Percentiles rank a stretch among this genome's conserved stretches.
Evolutionary conservation across 2,329 filamentous ascomycete genomes (phyloP).

Genomic region (Lasiodiplodia sp.): DNA sequence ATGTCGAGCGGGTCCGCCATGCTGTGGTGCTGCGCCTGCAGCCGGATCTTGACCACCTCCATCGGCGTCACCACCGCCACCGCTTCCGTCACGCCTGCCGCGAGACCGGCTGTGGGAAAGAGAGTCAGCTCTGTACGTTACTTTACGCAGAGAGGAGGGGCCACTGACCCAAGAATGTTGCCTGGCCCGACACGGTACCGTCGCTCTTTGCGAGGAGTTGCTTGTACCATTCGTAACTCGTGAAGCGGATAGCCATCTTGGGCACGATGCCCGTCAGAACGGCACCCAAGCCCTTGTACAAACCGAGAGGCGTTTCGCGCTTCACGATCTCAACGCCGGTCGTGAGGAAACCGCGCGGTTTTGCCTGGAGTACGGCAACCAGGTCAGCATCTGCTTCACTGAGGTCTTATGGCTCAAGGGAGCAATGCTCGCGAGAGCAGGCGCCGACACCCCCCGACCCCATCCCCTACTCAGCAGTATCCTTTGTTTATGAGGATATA

Average conservation of each 20-base stretch:
- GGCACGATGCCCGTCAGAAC: conserved; percentile 96
- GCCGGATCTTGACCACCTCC: conserved; percentile 98
- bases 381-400: conserved; percentile 7
- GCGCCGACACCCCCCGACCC: not conserved
- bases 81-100: conserved; percentile 94
- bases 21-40: conserved; percentile 97
- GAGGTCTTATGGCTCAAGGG: not conserved
- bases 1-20: conserved; percentile 97
- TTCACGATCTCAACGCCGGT: conserved; percentile 88
- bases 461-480: not conserved
- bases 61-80: conserved; percentile 97
- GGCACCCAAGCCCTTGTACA: conserved; percentile 98
- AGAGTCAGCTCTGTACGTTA: not conserved
- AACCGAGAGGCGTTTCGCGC: conserved; percentile 86
- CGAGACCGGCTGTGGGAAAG: conserved; percentile 72
- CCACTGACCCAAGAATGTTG: conserved; percentile 72
- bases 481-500: not conserved
- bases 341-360: conserved; percentile 84
- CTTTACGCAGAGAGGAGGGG: not conserved
- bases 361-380: conserved; percentile 54
- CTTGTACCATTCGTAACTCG: conserved; percentile 96
- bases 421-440: not conserved
- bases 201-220: conserved; percentile 72
- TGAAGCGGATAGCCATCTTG: conserved; percentile 99
- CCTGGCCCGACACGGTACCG: conserved; percentile 72